Evolutionary conservation across 176 grass and related monocot species (phyloP).

Genomic region (Poa pratensis): DNA sequence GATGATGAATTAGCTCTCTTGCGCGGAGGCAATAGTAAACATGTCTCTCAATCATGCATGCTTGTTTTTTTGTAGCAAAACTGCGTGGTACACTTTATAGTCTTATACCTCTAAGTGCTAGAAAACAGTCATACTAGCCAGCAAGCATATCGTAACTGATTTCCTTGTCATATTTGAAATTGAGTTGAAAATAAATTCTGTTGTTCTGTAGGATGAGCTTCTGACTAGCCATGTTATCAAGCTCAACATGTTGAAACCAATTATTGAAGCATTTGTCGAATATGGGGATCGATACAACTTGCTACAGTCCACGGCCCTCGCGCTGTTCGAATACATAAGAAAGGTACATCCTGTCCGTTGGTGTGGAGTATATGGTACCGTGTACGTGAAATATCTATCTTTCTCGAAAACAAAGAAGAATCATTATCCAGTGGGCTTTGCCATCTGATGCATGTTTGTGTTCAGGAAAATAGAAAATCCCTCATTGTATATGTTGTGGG

Average conservation of each 20-base stretch:
- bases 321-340: conserved; percentile 80
- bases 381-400: neutral
- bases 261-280: conserved; percentile 75
- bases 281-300: conserved; percentile 85
- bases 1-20: conserved; percentile 33
- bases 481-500: conserved; percentile 68
- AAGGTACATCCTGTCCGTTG: conserved; percentile 59
- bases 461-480: conserved; percentile 75
- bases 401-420: neutral
- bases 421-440: conserved; percentile 3
- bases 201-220: conserved; percentile 79
- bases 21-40: neutral
- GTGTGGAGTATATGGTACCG: conserved; percentile 42
- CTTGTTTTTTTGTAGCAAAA: conserved; percentile 22
- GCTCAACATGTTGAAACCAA: conserved; percentile 77
- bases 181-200: neutral
- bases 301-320: conserved; percentile 79
- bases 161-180: conserved; percentile 14
- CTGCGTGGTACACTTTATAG: neutral
- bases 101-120: neutral
- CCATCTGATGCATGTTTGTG: conserved; percentile 39
- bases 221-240: conserved; percentile 69
- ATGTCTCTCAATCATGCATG: conserved; percentile 5
- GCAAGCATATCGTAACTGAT: conserved; percentile 35
- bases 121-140: neutral